Conservation (phyloP, 345 rosid species). For the Populus nigra region DNA sequence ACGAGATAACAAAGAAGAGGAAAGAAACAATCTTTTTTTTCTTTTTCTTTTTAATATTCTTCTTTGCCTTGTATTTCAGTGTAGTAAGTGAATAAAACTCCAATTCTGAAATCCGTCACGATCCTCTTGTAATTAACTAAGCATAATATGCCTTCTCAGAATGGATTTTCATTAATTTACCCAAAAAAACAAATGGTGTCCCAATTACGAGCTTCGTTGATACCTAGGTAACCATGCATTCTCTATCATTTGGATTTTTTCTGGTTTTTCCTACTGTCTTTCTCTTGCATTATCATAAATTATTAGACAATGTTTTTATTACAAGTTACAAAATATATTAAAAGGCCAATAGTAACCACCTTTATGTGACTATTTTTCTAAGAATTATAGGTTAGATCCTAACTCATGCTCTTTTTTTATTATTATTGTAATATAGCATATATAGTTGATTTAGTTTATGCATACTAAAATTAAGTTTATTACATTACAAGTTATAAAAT, state of each 20-base stretch:
- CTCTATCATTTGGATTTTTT: neutral
- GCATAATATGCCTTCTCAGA: constrained; percentile 22
- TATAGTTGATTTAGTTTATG: too few relatives aligned
- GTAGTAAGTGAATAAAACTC: constrained; percentile 34
- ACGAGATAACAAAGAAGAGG: constrained; percentile 2
- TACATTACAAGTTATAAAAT: too few relatives aligned
- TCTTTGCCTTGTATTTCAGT: constrained; percentile 41
- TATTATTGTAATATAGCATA: too few relatives aligned
- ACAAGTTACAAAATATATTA: too few relatives aligned
- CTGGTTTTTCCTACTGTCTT: neutral
- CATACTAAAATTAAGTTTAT: too few relatives aligned
- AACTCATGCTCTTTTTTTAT: too few relatives aligned
- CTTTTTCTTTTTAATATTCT: constrained; percentile 11
- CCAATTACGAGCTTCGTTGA: neutral
- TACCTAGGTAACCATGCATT: neutral
- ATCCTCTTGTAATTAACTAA: constrained; percentile 21
- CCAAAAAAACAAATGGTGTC: neutral
- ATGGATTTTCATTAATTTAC: constrained; percentile 1
- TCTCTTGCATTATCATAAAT: too few relatives aligned
- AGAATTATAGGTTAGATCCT: too few relatives aligned
- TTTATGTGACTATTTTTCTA: too few relatives aligned
- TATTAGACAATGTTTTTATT: too few relatives aligned
- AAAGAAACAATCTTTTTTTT: neutral
- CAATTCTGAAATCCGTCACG: constrained; percentile 30
- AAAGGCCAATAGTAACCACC: too few relatives aligned